These are phyloP conservation scores for Sporothrix dimorphospora DNA, from an alignment of 2,329 filamentous ascomycete species.

Conservation along the genomic window DNA sequence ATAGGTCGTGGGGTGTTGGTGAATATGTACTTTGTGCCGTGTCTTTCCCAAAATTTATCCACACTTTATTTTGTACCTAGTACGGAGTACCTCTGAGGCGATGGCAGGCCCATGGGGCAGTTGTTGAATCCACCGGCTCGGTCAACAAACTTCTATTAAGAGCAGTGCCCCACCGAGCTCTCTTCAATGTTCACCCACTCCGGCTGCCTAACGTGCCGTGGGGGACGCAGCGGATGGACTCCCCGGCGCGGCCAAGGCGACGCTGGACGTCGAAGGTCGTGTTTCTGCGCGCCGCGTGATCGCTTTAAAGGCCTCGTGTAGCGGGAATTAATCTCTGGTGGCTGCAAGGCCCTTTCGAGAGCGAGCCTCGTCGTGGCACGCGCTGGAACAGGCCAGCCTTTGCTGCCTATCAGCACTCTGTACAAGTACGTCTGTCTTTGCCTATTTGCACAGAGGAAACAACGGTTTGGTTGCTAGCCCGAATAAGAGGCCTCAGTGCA, in stretches of 20 bases:
- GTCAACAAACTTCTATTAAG: too few species aligned
- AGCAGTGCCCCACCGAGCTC: not conserved
- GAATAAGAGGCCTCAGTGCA: not conserved
- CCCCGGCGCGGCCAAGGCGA: constrained; percentile 10
- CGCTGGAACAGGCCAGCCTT: not conserved
- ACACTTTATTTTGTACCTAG: too few species aligned
- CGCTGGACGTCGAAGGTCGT: not conserved
- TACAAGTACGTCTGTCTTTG: not conserved
- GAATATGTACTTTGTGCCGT: not conserved
- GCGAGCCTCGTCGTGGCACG: constrained; percentile 18
- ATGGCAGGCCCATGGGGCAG: too few species aligned
- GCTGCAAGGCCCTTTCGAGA: not conserved
- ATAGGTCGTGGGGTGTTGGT: not conserved
- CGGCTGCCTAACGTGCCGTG: constrained; percentile 1
- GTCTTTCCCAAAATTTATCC: not conserved
- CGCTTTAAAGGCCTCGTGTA: not conserved
- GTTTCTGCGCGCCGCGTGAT: constrained; percentile 12
- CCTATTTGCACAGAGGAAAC: not conserved
- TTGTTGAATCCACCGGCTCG: too few species aligned
- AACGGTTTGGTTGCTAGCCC: not conserved
- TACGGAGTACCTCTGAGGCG: too few species aligned
- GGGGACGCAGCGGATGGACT: not conserved
- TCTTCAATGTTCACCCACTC: not conserved
- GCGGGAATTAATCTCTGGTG: not conserved
- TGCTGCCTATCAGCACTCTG: not conserved